Conservation (phyloP, 805 yeast genomes). For the Ogataea henricii region DNA sequence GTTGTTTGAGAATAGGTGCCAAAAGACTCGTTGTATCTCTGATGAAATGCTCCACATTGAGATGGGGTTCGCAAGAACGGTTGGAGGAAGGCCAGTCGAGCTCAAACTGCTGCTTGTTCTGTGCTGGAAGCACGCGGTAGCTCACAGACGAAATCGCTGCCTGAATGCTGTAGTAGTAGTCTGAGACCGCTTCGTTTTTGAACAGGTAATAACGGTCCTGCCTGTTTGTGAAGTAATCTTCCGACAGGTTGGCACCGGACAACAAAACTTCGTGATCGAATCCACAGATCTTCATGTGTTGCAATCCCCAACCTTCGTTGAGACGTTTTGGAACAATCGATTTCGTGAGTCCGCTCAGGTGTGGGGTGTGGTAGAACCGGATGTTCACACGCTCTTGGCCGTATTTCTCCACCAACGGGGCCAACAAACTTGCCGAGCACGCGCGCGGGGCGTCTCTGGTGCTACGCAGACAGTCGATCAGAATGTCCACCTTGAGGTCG, state of each 20-base stretch:
- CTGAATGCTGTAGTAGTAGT: slow-evolving; percentile 76
- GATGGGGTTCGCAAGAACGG: slow-evolving; percentile 65
- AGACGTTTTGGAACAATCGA: slow-evolving; percentile 73
- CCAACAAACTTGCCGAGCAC: slow-evolving; percentile 76
- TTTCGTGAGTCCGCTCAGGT: slow-evolving; percentile 66
- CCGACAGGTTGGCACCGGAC: slow-evolving; percentile 88
- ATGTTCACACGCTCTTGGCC: slow-evolving; percentile 72
- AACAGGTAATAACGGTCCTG: slow-evolving; percentile 91
- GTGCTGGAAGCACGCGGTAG: slow-evolving; percentile 57
- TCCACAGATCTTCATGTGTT: slow-evolving; percentile 97
- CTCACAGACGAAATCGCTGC: slow-evolving; percentile 67
- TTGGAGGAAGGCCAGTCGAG: slow-evolving; percentile 77
- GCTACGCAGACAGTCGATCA: slow-evolving; percentile 87
- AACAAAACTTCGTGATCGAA: slow-evolving; percentile 87
- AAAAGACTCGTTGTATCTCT: slow-evolving; percentile 57
- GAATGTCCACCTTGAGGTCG: slow-evolving; percentile 64
- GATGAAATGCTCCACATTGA: slow-evolving; percentile 52
- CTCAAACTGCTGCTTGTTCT: slow-evolving; percentile 45
- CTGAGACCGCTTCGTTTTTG: slow-evolving; percentile 54
- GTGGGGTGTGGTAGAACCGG: slow-evolving; percentile 89
- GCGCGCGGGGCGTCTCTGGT: slow-evolving; percentile 86
- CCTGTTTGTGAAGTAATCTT: slow-evolving; percentile 90
- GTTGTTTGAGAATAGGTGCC: slow-evolving; percentile 57
- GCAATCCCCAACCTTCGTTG: slow-evolving; percentile 91
- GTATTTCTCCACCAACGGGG: slow-evolving; percentile 62